A percentile compares a stretch with the other conserved stretches of the same genome.
These are phyloP conservation scores for Medicago lupulina DNA, from an alignment of 306 rosid genomes.

Conservation along the genomic window DNA sequence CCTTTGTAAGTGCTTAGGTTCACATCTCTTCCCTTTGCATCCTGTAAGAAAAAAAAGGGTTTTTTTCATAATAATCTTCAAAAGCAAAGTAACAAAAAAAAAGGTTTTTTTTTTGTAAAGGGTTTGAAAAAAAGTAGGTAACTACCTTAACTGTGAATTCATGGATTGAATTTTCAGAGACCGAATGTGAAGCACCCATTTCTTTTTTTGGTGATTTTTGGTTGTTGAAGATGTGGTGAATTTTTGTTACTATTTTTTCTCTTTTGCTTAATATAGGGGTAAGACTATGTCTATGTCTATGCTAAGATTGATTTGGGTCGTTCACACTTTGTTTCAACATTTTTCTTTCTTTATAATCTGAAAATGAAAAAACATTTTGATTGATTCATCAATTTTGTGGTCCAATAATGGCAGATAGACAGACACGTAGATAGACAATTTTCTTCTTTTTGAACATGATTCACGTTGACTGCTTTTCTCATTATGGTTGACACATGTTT, in stretches of 20 bases:
- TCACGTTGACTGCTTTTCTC: not conserved
- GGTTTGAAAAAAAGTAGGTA: not conserved
- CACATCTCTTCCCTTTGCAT: constrained; percentile 72
- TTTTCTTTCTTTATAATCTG: not conserved
- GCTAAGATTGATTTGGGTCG: not conserved
- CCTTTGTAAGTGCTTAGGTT: constrained; percentile 73
- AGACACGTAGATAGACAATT: constrained; percentile 3
- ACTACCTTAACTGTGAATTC: constrained; percentile 83
- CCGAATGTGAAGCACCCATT: constrained; percentile 77
- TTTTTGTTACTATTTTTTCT: not conserved
- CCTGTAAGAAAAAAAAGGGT: constrained; percentile 48
- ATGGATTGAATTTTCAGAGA: constrained; percentile 61
- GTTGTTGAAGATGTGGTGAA: not conserved
- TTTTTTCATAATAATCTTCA: constrained; percentile 1
- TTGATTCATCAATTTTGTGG: constrained; percentile 16
- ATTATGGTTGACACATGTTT: constrained; percentile 1
- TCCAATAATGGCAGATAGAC: constrained; percentile 30
- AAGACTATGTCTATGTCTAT: not conserved
- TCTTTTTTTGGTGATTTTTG: not conserved
- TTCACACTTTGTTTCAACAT: not conserved
- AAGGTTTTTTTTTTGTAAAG: not conserved
- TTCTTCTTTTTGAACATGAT: not conserved
- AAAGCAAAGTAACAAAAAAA: constrained; percentile 4
- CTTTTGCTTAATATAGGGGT: not conserved
- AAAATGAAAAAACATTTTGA: not conserved